phyloP scores from a whole-genome alignment of 306 rosid species.

The Gastrolobium villosum region DNA sequence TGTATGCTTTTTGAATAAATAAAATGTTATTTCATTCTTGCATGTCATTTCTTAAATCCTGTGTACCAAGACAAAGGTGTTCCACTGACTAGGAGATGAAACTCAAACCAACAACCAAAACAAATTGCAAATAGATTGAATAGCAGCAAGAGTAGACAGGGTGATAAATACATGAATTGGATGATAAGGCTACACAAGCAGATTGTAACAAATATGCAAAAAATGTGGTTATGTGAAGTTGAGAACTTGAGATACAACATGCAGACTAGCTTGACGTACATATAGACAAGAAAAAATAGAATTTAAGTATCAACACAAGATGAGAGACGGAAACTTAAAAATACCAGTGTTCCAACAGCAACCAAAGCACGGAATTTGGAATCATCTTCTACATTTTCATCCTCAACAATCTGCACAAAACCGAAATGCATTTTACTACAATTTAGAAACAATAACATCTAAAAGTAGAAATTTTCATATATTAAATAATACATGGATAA shows the following conservation, averaged over 20 bases:
- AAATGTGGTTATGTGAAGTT: background rate
- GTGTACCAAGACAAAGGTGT: constrained; percentile 18
- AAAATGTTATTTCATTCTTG: background rate
- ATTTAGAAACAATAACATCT: constrained; percentile 24
- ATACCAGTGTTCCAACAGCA: constrained; percentile 96
- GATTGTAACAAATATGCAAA: background rate
- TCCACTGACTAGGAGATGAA: constrained; percentile 21
- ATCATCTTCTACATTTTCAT: constrained; percentile 73
- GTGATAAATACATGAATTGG: background rate
- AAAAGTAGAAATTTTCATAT: constrained; percentile 24
- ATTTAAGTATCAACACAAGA: constrained; percentile 3
- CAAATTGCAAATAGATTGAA: background rate
- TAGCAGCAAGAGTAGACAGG: background rate
- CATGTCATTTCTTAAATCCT: background rate
- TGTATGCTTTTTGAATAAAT: background rate
- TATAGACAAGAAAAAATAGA: constrained; percentile 1
- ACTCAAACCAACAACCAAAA: background rate
- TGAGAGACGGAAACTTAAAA: constrained; percentile 14
- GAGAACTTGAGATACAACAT: constrained; percentile 3
- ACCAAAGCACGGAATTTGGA: constrained; percentile 91
- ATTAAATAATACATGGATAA: background rate
- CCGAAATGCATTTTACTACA: constrained; percentile 1
- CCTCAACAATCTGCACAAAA: constrained; percentile 71
- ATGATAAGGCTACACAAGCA: constrained; percentile 10
- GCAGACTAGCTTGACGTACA: constrained; percentile 26